Percentiles rank a stretch among this genome's conserved stretches.
Conservation (phyloP, 768 basidiomycete species). For the Scleroderma bovista region DNA sequence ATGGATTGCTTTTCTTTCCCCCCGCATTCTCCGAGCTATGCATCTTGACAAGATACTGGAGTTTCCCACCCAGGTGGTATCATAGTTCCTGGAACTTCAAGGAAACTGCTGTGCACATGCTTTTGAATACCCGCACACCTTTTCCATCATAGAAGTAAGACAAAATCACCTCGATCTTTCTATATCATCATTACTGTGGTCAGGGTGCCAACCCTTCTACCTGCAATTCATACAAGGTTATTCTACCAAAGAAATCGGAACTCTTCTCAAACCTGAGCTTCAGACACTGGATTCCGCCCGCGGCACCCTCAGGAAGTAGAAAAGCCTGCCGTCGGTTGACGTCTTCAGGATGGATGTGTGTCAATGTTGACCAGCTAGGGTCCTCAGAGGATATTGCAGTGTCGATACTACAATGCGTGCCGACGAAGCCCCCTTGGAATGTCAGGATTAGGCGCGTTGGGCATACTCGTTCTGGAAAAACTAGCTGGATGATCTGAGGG, state of each 20-base stretch:
- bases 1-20: too few relatives aligned
- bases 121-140: too few relatives aligned
- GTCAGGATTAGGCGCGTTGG: constrained; percentile 56
- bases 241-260: constrained; percentile 81
- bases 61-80: too few relatives aligned
- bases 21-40: too few relatives aligned
- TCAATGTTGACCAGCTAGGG: constrained; percentile 44
- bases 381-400: constrained; percentile 28
- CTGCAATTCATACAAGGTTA: constrained; percentile 64
- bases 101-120: too few relatives aligned
- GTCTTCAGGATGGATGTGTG: constrained; percentile 70
- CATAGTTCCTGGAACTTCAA: too few relatives aligned
- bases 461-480: constrained; percentile 46
- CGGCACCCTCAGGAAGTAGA: constrained; percentile 33
- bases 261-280: constrained; percentile 74
- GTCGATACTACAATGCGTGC: constrained; percentile 54
- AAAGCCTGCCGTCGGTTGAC: constrained; percentile 71
- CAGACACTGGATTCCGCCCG: constrained; percentile 36
- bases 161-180: too few relatives aligned
- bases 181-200: too few relatives aligned
- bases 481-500: constrained; percentile 69
- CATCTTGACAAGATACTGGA: too few relatives aligned
- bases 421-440: constrained; percentile 86
- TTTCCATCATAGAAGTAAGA: too few relatives aligned
- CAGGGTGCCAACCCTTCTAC: constrained; percentile 23